Evolutionary conservation across 306 rosid genomes (phyloP), one percentile per base, ranked within the genome.

Genomic region (Clitoria ternatea): DNA sequence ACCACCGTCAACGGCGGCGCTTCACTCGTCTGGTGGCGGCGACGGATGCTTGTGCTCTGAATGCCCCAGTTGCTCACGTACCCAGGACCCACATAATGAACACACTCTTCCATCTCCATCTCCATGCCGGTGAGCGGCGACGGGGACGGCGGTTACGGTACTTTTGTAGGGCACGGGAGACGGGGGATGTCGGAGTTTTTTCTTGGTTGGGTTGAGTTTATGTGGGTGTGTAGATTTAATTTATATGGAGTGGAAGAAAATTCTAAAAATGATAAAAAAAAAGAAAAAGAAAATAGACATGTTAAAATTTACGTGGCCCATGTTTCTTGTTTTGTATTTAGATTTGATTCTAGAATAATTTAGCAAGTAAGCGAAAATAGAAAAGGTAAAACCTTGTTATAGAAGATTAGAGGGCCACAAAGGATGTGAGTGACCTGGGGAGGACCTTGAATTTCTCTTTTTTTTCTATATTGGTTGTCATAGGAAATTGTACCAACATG

Each of bases 11-110:
- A 50, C 1, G 47, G 22, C 2, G 36, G 17, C 4, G 1, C 32
- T 2, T 37, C 64, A 7, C 0, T 9, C 2, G 11, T 3, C 0
- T 7, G 7, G 1, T 40, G 30, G 6, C 60, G 79, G 14, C 8
- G 49, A n/a, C 56, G 60, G 2, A 54, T 30, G 20, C 6, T 4
- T 6, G 32, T 6, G 61, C 60, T 30, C 9, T 66, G 42, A 13
- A 13, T 4, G 42, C 67, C 49, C 73, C 67, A 75, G 20, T 43
- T 65, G 49, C 68, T 54, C 11, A 32, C 61, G 11, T 66, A 66
- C 0, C 74, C 74, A 9, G 4, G 47, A 29, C 66, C 73, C 24
- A 37, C 59, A 13, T 18, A 33, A 73, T 61, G 27, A 10, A 20
- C 40, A 15, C 42, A 65, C 9, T 2, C 73, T 5, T 61, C 40